A percentile compares a stretch with the other conserved stretches of the same genome.
These are phyloP conservation scores for Ophiostoma himal-ulmi DNA, from an alignment of 2,329 filamentous ascomycete species.

Conservation along the genomic window DNA sequence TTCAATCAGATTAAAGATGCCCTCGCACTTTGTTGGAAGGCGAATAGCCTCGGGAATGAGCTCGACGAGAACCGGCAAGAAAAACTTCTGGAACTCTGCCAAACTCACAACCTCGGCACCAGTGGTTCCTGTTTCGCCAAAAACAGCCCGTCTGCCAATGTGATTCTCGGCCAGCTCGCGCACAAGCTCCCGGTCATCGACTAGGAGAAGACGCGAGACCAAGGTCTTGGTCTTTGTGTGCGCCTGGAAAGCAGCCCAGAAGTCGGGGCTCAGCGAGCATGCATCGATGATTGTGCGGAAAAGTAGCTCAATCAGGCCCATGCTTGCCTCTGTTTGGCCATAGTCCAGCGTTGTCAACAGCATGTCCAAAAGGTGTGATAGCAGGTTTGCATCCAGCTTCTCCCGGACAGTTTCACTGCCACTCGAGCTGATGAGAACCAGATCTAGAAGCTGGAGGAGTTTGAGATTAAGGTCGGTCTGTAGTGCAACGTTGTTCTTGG, in stretches of 20 bases:
- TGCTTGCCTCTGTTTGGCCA: constrained; percentile 17
- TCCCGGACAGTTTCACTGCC: constrained; percentile 25
- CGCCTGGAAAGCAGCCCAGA: constrained; percentile 37
- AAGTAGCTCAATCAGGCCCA: constrained; percentile 28
- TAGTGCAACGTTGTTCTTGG: constrained; percentile 38
- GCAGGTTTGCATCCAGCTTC: constrained; percentile 29
- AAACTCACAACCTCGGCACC: constrained; percentile 29
- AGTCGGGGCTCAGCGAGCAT: constrained; percentile 35
- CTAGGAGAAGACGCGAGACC: constrained; percentile 36
- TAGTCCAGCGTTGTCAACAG: constrained; percentile 26
- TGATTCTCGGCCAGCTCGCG: constrained; percentile 35
- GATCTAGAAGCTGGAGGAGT: constrained; percentile 52
- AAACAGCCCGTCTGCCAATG: constrained; percentile 32
- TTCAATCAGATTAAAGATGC: constrained; percentile 41
- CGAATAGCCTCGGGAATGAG: constrained; percentile 36
- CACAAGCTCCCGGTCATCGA: constrained; percentile 35
- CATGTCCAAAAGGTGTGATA: constrained; percentile 33
- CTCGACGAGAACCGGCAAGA: constrained; percentile 43
- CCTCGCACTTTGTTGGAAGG: constrained; percentile 37
- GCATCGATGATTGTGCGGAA: constrained; percentile 40
- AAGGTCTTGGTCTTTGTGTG: constrained; percentile 30
- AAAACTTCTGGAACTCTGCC: constrained; percentile 39
- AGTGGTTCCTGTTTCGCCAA: not conserved
- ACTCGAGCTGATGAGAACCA: constrained; percentile 42
- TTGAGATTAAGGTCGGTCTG: constrained; percentile 46